Evolutionary conservation across 768 basidiomycete species (phyloP).

Genomic region (Lepiota brunneoincarnata): DNA sequence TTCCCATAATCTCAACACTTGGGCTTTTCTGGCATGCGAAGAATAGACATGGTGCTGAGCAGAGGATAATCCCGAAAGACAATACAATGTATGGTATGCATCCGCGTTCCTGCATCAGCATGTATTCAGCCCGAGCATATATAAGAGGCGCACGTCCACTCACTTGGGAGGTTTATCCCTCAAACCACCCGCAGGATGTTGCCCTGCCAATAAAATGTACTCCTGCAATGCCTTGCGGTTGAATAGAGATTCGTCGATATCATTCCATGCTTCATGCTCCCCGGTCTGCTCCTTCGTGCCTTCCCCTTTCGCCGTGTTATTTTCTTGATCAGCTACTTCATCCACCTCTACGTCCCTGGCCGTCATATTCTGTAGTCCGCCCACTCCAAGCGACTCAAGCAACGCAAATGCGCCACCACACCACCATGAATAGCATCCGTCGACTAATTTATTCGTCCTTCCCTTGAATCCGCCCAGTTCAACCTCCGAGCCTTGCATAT

Average conservation of each 20-base stretch:
- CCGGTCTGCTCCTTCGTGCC: constrained; percentile 2
- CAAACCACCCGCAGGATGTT: constrained; percentile 82
- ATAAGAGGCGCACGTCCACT: constrained; percentile 17
- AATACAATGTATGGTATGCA: constrained; percentile 93
- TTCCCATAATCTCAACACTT: constrained; percentile 21
- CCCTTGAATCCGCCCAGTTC: constrained; percentile 94
- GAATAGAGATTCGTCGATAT: constrained; percentile 53
- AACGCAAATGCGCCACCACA: constrained; percentile 85
- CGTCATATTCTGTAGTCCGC: constrained; percentile 26
- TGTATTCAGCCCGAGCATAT: not conserved
- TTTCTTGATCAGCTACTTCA: constrained; percentile 8
- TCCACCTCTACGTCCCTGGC: constrained; percentile 28
- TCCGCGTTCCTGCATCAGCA: constrained; percentile 64
- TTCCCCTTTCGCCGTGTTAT: constrained; percentile 14
- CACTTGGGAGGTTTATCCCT: constrained; percentile 96
- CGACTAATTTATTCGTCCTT: constrained; percentile 96
- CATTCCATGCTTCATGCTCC: constrained; percentile 50
- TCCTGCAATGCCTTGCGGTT: constrained; percentile 77
- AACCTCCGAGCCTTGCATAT: constrained; percentile 79
- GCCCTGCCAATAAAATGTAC: constrained; percentile 84
- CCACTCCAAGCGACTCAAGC: constrained; percentile 58
- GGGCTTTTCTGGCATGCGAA: constrained; percentile 26
- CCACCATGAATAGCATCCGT: constrained; percentile 99
- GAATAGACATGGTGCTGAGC: constrained; percentile 79
- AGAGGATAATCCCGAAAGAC: constrained; percentile 83